Evolutionary conservation across 1,284 basidiomycete genomes (phyloP).

Genomic region (Irpex sp.): DNA sequence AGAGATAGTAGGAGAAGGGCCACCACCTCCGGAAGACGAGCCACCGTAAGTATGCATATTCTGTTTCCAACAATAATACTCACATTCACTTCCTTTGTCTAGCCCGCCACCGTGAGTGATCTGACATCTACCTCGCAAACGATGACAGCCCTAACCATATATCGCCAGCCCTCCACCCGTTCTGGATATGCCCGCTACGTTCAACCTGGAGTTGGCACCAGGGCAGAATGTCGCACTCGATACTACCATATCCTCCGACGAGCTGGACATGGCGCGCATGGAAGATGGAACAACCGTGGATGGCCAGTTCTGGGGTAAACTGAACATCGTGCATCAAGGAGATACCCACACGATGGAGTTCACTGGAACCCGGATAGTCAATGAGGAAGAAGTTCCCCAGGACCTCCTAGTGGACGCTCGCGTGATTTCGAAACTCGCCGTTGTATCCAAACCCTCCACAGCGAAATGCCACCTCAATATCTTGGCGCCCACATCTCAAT

Average conservation of each 20-base stretch:
- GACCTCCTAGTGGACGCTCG: constrained; percentile 71
- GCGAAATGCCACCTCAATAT: constrained; percentile 72
- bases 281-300: constrained; percentile 80
- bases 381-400: constrained; percentile 52
- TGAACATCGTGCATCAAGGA: constrained; percentile 70
- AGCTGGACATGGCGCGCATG: constrained; percentile 82
- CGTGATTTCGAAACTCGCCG: constrained; percentile 65
- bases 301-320: constrained; percentile 78
- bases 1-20: constrained; percentile 75
- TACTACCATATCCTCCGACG: constrained; percentile 64
- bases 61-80: not conserved
- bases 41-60: constrained; percentile 54
- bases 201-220: constrained; percentile 70
- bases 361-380: constrained; percentile 60
- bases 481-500: constrained; percentile 61
- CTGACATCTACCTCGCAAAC: not conserved
- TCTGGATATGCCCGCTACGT: constrained; percentile 78
- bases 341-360: constrained; percentile 77
- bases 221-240: constrained; percentile 73
- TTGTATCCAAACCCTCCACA: constrained; percentile 61
- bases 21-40: constrained; percentile 68
- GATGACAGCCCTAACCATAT: not conserved
- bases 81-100: constrained; percentile 14
- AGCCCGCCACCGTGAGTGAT: constrained; percentile 65
- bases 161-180: constrained; percentile 66